phyloP scores from a whole-genome alignment of 2,329 filamentous ascomycete genomes.

The Beauveria pseudobassiana region DNA sequence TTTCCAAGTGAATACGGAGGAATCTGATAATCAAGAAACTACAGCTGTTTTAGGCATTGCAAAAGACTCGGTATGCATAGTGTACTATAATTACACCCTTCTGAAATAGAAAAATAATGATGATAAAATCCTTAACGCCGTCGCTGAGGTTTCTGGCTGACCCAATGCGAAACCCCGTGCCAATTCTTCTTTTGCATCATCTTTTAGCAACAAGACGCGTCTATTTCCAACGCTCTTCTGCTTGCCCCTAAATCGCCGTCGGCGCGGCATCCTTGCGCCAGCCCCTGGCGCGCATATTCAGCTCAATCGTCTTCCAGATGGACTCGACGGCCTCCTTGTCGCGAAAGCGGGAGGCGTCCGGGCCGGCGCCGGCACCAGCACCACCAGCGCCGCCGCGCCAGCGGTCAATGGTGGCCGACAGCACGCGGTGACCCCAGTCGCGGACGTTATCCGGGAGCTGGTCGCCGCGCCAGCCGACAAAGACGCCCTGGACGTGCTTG shows the following conservation, averaged over 20 bases:
- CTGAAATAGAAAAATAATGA: neutral
- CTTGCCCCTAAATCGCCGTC: slow-evolving; percentile 42
- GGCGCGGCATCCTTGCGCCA: slow-evolving; percentile 70
- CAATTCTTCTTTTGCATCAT: neutral
- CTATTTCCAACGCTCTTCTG: neutral
- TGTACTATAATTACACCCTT: neutral
- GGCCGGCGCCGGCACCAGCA: slow-evolving; percentile 20
- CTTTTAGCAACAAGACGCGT: neutral
- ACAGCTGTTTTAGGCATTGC: too few relatives aligned
- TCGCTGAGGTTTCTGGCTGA: slow-evolving; percentile 6
- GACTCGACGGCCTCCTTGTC: slow-evolving; percentile 89
- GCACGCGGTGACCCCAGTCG: slow-evolving; percentile 78
- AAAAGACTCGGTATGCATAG: neutral
- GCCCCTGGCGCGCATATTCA: slow-evolving; percentile 75
- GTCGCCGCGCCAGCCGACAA: slow-evolving; percentile 87
- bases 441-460: slow-evolving; percentile 68
- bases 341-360: slow-evolving; percentile 60
- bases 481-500: slow-evolving; percentile 77
- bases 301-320: slow-evolving; percentile 86
- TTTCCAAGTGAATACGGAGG: too few relatives aligned
- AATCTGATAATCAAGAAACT: too few relatives aligned
- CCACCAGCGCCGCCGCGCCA: slow-evolving; percentile 48
- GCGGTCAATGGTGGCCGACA: slow-evolving; percentile 75
- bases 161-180: slow-evolving; percentile 6
- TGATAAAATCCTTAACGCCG: slow-evolving; percentile 1